phyloP scores from a whole-genome alignment of 2,329 filamentous ascomycete genomes.

The Bisporella sp. region DNA sequence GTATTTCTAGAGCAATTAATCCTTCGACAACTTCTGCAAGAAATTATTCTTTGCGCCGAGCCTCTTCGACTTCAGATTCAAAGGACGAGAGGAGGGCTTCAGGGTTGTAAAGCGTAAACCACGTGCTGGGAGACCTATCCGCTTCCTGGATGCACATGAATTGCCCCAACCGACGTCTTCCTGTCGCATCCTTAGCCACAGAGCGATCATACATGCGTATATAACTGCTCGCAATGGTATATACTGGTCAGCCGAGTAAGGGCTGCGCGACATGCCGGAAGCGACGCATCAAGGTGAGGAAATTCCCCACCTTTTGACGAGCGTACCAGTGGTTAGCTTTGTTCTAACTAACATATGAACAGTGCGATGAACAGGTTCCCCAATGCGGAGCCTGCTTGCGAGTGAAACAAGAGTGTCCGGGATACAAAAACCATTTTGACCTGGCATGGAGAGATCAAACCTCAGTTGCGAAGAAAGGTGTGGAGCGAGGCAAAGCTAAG shows the following conservation, averaged over 20 bases:
- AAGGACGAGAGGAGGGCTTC: background rate
- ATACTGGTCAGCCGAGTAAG: slow-evolving; percentile 6
- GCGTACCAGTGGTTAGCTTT: background rate
- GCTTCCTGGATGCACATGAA: background rate
- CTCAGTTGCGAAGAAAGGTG: slow-evolving; percentile 6
- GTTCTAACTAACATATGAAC: background rate
- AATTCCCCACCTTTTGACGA: background rate
- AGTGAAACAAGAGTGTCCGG: slow-evolving; percentile 9
- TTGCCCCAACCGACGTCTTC: background rate
- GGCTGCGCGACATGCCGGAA: slow-evolving; percentile 7
- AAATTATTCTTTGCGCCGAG: background rate
- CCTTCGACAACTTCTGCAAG: too few species aligned
- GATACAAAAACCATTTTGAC: slow-evolving; percentile 8
- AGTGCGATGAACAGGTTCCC: slow-evolving; percentile 8
- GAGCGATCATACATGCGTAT: background rate
- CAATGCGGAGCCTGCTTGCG: slow-evolving; percentile 6
- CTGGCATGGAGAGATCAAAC: slow-evolving; percentile 12
- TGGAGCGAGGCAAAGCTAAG: slow-evolving; percentile 3
- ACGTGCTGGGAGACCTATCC: background rate
- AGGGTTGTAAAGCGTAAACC: background rate
- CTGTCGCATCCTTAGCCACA: background rate
- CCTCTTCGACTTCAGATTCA: background rate
- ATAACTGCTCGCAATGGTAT: slow-evolving; percentile 1
- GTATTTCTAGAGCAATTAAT: too few species aligned
- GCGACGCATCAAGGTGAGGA: slow-evolving; percentile 9